Percentiles rank a stretch among this genome's conserved stretches.
Evolutionary conservation across 1,284 basidiomycete species (phyloP).

Genomic region (Tilletiopsis washingtonensis): DNA sequence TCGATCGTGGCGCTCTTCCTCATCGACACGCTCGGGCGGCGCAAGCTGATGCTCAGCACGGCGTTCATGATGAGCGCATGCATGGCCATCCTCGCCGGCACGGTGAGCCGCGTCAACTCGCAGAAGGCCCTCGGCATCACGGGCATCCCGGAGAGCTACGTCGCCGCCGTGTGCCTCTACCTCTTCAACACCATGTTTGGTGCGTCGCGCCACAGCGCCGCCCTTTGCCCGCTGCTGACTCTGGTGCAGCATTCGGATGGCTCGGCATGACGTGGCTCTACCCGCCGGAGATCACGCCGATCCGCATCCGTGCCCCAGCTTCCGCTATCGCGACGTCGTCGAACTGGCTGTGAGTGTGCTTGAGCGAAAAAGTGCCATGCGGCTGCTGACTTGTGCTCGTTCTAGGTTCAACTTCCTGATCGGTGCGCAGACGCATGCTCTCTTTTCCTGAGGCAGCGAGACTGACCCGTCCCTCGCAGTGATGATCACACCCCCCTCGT

Average conservation of each 20-base stretch:
- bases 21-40: conserved; percentile 55
- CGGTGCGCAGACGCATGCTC: background rate
- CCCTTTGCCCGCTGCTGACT: background rate
- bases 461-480: conserved; percentile 49
- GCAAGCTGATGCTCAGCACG: conserved; percentile 63
- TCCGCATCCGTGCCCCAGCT: conserved; percentile 47
- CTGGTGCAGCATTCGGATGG: conserved; percentile 56
- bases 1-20: conserved; percentile 57
- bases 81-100: conserved; percentile 57
- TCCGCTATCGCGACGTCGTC: conserved; percentile 44
- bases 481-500: conserved; percentile 62
- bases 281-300: conserved; percentile 46
- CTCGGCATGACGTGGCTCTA: conserved; percentile 59
- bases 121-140: background rate
- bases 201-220: background rate
- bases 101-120: conserved; percentile 48
- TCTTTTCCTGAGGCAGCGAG: background rate
- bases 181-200: conserved; percentile 63
- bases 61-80: conserved; percentile 60
- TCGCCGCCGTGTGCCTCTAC: conserved; percentile 58
- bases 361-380: no score
- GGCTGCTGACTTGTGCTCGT: background rate
- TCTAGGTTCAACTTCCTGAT: background rate
- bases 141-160: conserved; percentile 38
- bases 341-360: conserved; percentile 37